These are phyloP conservation scores for Spinellus fusiger DNA, from an alignment of 192 early-diverging fungal species.

Conservation along the genomic window DNA sequence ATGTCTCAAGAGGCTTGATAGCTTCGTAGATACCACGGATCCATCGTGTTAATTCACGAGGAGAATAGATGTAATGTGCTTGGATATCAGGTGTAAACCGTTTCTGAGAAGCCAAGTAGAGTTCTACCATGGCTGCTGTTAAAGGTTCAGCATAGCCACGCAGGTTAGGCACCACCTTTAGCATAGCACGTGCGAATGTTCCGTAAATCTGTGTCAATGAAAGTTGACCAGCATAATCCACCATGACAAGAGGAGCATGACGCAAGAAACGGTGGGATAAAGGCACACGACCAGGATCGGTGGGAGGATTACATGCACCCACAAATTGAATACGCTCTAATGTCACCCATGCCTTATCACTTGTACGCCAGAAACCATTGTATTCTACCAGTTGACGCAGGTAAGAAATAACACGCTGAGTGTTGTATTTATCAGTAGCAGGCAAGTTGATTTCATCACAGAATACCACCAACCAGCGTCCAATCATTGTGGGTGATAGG, in stretches of 20 bases:
- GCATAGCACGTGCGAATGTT: constrained; percentile 85
- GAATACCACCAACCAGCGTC: constrained; percentile 96
- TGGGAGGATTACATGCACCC: constrained; percentile 99
- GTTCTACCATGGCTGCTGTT: constrained; percentile 95
- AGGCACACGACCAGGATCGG: constrained; percentile 96
- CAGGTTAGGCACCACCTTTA: constrained; percentile 88
- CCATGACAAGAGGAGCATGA: constrained; percentile 94
- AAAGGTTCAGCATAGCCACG: constrained; percentile 87
- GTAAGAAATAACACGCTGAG: constrained; percentile 96
- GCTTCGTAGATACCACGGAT: constrained; percentile 96
- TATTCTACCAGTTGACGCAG: constrained; percentile 91
- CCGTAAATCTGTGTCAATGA: constrained; percentile 95
- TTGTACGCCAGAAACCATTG: constrained; percentile 93
- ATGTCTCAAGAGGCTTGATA: constrained; percentile 75
- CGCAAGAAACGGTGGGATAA: constrained; percentile 94
- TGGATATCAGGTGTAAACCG: constrained; percentile 97
- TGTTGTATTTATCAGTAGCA: constrained; percentile 92
- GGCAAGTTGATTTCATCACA: constrained; percentile 99
- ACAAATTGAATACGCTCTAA: constrained; percentile 99
- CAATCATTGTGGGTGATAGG: constrained; percentile 73
- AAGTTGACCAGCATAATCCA: constrained; percentile 93
- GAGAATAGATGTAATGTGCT: constrained; percentile 98
- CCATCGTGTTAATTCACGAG: constrained; percentile 99
- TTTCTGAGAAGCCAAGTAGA: constrained; percentile 85
- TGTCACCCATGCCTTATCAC: constrained; percentile 89